Conservation (phyloP, 805 yeast genomes). For the Lipomyces oligophaga region DNA sequence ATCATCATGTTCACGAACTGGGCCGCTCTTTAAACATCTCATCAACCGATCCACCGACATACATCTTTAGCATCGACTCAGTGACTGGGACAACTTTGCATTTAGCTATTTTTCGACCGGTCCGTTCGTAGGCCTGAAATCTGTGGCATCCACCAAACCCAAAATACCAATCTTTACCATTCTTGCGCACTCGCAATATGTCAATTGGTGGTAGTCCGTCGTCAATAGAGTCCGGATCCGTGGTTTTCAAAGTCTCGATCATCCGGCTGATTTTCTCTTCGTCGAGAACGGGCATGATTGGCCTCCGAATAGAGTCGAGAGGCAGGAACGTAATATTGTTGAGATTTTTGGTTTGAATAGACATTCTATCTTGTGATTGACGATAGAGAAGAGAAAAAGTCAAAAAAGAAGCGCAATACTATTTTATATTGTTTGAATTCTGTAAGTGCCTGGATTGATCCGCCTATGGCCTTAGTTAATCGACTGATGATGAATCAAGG, state of each 20-base stretch:
- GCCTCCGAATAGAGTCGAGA: slow-evolving; percentile 63
- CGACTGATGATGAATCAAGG: too few relatives aligned
- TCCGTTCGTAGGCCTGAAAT: slow-evolving; percentile 76
- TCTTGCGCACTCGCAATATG: slow-evolving; percentile 61
- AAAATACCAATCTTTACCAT: slow-evolving; percentile 54
- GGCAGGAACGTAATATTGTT: slow-evolving; percentile 58
- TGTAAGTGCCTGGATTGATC: too few relatives aligned
- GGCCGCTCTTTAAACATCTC: slow-evolving; percentile 26
- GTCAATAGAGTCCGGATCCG: slow-evolving; percentile 34
- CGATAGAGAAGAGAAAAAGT: too few relatives aligned
- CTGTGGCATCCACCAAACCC: slow-evolving; percentile 85
- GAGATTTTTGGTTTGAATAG: slow-evolving; percentile 61
- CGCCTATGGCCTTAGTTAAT: too few relatives aligned
- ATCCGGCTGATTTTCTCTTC: slow-evolving; percentile 69
- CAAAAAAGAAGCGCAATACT: too few relatives aligned
- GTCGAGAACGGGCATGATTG: slow-evolving; percentile 82
- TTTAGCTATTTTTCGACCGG: slow-evolving; percentile 50
- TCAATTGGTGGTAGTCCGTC: slow-evolving; percentile 65
- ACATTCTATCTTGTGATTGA: too few relatives aligned
- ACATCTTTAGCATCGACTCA: slow-evolving; percentile 58
- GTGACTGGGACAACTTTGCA: slow-evolving; percentile 76
- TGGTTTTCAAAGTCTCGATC: slow-evolving; percentile 49
- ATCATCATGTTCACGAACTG: not conserved
- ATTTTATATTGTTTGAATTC: too few relatives aligned
- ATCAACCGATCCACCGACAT: slow-evolving; percentile 52